Percentiles rank a stretch among this genome's conserved stretches.
Conservation (phyloP, 2,329 filamentous ascomycete species). For the Gaeumannomyces tritici region DNA sequence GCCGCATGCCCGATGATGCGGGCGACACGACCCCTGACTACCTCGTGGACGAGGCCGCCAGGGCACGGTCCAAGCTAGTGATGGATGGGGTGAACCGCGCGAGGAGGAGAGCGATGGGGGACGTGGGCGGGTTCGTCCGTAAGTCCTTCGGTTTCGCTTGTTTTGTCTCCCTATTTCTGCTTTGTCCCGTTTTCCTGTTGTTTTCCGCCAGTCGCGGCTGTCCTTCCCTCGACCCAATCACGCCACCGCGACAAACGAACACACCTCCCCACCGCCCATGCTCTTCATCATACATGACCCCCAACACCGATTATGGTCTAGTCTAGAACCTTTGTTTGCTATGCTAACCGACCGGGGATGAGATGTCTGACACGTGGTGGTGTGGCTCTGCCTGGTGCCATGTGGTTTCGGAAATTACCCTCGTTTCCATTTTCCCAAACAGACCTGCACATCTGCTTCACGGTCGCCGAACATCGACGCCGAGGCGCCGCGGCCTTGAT, state of each 20-base stretch:
- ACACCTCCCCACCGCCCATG: too few species aligned
- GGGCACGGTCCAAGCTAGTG: conserved; percentile 19
- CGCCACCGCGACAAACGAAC: too few species aligned
- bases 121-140: conserved; percentile 21
- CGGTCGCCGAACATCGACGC: conserved; percentile 24
- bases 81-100: conserved; percentile 20
- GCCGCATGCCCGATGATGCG: conserved; percentile 9
- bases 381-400: not conserved
- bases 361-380: not conserved
- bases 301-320: too few species aligned
- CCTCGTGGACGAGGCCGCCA: conserved; percentile 21
- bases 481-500: conserved; percentile 24
- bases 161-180: not conserved
- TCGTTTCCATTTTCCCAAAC: too few species aligned
- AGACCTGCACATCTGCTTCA: conserved; percentile 27
- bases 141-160: conserved; percentile 10
- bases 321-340: too few species aligned
- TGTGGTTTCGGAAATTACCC: not conserved
- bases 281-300: too few species aligned
- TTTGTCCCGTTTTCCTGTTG: not conserved
- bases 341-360: too few species aligned
- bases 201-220: too few species aligned
- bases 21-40: conserved; percentile 13
- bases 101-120: conserved; percentile 16
- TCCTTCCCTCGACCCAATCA: too few species aligned